A percentile compares a stretch with the other conserved stretches of the same genome.
Evolutionary conservation across 345 rosid genomes (phyloP).

Genomic region (Populus pruinosa): DNA sequence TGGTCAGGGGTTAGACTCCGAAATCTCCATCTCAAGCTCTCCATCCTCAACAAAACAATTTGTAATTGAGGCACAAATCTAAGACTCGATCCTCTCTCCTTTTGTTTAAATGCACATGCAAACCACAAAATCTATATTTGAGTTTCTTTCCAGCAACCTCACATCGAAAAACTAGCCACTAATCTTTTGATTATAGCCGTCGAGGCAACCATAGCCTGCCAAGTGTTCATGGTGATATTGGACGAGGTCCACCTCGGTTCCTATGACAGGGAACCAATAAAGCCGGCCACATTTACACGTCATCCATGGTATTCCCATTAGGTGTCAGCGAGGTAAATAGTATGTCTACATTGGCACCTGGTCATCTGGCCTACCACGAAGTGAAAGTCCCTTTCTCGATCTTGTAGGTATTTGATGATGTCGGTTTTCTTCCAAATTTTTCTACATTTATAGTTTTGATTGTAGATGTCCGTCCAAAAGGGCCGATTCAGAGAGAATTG

Average conservation of each 20-base stretch:
- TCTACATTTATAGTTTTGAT: neutral
- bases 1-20: neutral
- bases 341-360: neutral
- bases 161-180: neutral
- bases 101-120: too few species aligned
- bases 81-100: too few species aligned
- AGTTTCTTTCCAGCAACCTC: constrained; percentile 8
- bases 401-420: neutral
- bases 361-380: neutral
- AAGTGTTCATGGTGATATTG: constrained; percentile 1
- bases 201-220: neutral
- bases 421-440: neutral
- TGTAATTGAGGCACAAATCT: neutral
- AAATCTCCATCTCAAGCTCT: neutral
- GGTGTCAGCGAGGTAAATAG: neutral
- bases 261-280: constrained; percentile 1
- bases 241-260: constrained; percentile 5
- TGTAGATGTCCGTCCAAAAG: neutral
- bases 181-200: constrained; percentile 10
- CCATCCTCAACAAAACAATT: neutral
- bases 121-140: neutral
- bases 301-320: neutral
- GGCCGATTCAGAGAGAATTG: neutral
- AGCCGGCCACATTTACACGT: constrained; percentile 13
- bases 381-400: neutral